phyloP scores from a whole-genome alignment of 768 basidiomycete genomes.

The Gyrodon lividus region DNA sequence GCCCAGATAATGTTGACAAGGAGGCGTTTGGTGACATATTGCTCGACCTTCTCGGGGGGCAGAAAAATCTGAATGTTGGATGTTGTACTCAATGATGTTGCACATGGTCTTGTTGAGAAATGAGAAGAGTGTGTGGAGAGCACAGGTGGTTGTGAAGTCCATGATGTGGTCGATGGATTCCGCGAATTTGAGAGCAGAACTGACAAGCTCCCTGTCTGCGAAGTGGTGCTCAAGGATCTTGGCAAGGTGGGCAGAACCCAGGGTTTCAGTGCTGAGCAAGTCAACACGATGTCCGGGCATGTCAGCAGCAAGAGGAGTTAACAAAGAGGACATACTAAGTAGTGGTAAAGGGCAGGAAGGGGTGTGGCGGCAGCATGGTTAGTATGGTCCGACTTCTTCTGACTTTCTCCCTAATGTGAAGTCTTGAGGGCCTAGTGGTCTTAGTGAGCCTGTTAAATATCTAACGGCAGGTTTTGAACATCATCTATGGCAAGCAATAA shows the following conservation, averaged over 20 bases:
- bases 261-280: conserved; percentile 40
- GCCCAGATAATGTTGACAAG: conserved; percentile 96
- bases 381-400: too few species aligned
- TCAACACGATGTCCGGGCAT: conserved; percentile 61
- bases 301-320: conserved; percentile 54
- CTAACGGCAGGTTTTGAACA: too few species aligned
- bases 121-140: conserved; percentile 94
- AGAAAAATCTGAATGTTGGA: conserved; percentile 92
- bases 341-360: too few species aligned
- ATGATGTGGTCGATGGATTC: conserved; percentile 95
- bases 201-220: conserved; percentile 76
- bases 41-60: conserved; percentile 76
- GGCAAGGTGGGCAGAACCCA: conserved; percentile 64
- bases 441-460: too few species aligned
- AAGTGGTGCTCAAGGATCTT: conserved; percentile 80
- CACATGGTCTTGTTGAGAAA: conserved; percentile 94
- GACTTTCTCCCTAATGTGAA: too few species aligned
- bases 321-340: too few species aligned
- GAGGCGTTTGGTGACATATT: conserved; percentile 87
- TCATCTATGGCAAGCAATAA: too few species aligned
- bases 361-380: too few species aligned
- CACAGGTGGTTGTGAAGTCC: conserved; percentile 93
- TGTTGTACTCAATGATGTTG: conserved; percentile 91
- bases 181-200: conserved; percentile 74
- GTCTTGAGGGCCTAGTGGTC: too few species aligned